Base-by-base conservation (phyloP, 169 alveolate genomes). In the Plasmodium berghei region DNA sequence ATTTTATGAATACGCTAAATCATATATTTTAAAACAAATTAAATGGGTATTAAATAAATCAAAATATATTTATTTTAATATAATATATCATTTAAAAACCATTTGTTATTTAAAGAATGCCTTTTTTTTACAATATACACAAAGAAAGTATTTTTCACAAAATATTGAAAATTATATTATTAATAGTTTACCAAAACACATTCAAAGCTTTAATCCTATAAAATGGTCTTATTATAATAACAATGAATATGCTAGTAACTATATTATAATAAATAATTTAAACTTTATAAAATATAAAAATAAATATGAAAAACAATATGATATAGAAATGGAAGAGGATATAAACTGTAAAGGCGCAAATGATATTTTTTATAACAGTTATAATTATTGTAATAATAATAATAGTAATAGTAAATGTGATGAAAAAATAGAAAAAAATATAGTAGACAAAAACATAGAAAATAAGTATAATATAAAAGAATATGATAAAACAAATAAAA, bases 181-280 rank as follows among this genome's bases (percentile, higher is more conserved):
- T 63, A 77, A 34, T 77, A 56, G n/a, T 69, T 49, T 52, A 77
- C 45, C 63, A n/a, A 62, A 45, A 42, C 71, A 58, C 20, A 48
- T 28, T 26, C 54, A 49, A 20, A 26, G 49, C n/a, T 42, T 20
- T 52, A 45, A 59, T 49, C n/a, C 42, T 34, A 77, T 75, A 9
- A 66, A 46, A 49, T 64, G 54, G 54, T 20, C 66, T 18, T 34
- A 34, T 18, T 34, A 34, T 34, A 34, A 16, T 48, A 69, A 77
- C 66, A 55, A 77, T 67, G 58, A 77, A 66, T 64, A 77, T 77
- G 89, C 49, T 40, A 48, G n/a, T 49, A 58, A 49, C 63, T 10
- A 55, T 42, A 63, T 48, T 18, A 77, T 22, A 63, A 77, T 77
- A 75, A 54, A 58, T 77, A 49, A 63, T 63, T 77, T 63, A 28